Evolutionary conservation across 2,329 filamentous ascomycete species (phyloP).

Genomic region (Penicillium sp.): DNA sequence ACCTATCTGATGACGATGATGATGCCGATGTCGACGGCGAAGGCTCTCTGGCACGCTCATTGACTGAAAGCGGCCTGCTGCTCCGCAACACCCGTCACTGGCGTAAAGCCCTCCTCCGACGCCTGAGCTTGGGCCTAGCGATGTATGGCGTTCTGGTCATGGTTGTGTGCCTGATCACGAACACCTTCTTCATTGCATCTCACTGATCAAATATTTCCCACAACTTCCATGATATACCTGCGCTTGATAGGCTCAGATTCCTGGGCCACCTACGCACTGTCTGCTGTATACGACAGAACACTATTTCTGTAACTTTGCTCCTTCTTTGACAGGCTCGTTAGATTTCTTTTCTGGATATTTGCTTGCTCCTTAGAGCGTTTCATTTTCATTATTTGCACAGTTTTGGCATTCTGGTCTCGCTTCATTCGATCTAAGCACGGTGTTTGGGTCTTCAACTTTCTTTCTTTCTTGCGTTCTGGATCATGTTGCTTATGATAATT

Average conservation of each 20-base stretch:
- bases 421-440: conserved; percentile 6
- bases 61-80: conserved; percentile 64
- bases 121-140: conserved; percentile 74
- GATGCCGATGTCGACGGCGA: conserved; percentile 41
- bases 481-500: background rate
- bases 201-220: conserved; percentile 55
- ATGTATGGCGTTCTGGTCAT: conserved; percentile 88
- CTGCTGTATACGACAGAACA: background rate
- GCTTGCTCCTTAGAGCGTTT: background rate
- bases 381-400: background rate
- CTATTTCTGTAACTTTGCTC: background rate
- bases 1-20: conserved; percentile 54
- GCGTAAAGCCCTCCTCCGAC: conserved; percentile 70
- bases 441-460: conserved; percentile 4
- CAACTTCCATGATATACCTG: conserved; percentile 6
- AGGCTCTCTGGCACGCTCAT: conserved; percentile 49
- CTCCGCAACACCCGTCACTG: conserved; percentile 68
- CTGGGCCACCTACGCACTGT: background rate
- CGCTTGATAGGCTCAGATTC: background rate
- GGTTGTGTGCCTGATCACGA: conserved; percentile 84
- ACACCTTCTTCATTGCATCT: conserved; percentile 75
- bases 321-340: background rate
- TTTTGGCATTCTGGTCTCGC: background rate
- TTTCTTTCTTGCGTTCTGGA: background rate
- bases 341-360: conserved; percentile 12